A percentile compares a stretch with the other conserved stretches of the same genome.
Evolutionary conservation across 352 stramenopile genomes (phyloP).

Genomic region (Pythium volutum): DNA sequence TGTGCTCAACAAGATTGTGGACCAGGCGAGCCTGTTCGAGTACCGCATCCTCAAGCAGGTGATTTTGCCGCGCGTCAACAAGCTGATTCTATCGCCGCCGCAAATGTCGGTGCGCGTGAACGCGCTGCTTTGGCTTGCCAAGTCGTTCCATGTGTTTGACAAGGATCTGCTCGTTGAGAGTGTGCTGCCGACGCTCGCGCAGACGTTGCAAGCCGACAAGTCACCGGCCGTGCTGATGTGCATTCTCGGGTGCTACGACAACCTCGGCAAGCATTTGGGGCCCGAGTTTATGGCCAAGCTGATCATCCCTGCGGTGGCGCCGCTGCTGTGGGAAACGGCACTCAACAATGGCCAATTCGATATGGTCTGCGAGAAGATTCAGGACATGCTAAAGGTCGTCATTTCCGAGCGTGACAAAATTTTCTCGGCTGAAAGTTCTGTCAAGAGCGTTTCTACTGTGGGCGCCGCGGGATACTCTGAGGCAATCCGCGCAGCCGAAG

Average conservation of each 20-base stretch:
- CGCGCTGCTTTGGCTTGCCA: conserved; percentile 79
- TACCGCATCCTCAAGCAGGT: conserved; percentile 88
- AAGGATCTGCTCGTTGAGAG: conserved; percentile 85
- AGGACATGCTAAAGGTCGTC: conserved; percentile 88
- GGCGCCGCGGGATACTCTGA: conserved; percentile 69
- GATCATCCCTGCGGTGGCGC: conserved; percentile 77
- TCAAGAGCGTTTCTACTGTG: conserved; percentile 55
- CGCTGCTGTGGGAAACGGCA: conserved; percentile 73
- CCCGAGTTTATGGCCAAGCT: conserved; percentile 82
- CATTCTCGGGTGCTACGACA: conserved; percentile 86
- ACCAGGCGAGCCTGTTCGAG: conserved; percentile 84
- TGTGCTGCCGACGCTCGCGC: conserved; percentile 68
- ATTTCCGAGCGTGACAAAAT: conserved; percentile 80
- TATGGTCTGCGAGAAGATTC: conserved; percentile 83
- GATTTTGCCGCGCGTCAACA: conserved; percentile 83
- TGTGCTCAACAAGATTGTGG: conserved; percentile 86
- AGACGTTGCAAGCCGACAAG: conserved; percentile 78
- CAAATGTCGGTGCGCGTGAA: conserved; percentile 86
- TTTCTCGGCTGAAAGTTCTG: conserved; percentile 66
- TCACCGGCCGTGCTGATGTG: conserved; percentile 85
- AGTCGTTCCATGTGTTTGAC: conserved; percentile 88
- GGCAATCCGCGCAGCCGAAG: conserved; percentile 61
- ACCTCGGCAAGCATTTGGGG: conserved; percentile 82
- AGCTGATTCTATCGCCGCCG: conserved; percentile 79
- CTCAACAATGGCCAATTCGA: conserved; percentile 85